Base-by-base conservation (phyloP, 2,329 filamentous ascomycete species). In the Fusarium nelsonii region DNA sequence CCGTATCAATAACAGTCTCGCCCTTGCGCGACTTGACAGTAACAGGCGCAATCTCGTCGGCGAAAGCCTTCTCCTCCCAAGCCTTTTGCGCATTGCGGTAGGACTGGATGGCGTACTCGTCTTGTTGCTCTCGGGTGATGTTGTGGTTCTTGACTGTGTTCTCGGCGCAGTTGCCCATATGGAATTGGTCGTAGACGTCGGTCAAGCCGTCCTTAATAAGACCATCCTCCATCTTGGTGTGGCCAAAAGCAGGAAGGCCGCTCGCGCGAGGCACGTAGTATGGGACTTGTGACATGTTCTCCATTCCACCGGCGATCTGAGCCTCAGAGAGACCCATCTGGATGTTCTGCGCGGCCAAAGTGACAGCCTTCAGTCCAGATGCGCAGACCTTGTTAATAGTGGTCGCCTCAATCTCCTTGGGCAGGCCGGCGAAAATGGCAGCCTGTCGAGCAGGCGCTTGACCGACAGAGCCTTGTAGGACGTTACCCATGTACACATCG, bases 341-440 rank as follows among this genome's bases (percentile, higher is more conserved):
- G 73, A 98, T 97, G 76, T 97, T 96, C 77, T 97, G 93, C 2
- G 95, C 95, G 2, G 95, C 96, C 44, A 98, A 87, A 23, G 88
- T 90, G 6, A 98, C 94, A 2, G 96, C 92, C 81, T 99, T 99
- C 70, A 99, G 84, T 7, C 96, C 96, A 0, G 94, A 97, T 6
- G 96, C 92, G 83, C 96, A 99, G 63, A 99, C 96, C 82, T 99
- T 99, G 86, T 99, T 99, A 81, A 99, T 91, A 16, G 96, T 98
- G 51, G 91, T 90, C 36, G 94, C 92, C 82, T 99, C 96, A 58
- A 97, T 87, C 8, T 86, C 88, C n/a, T 89, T 84, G 11, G 93
- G 87, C 6, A 98, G 88, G 3, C 94, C 94, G 6, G 96, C 93
- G 76, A 97, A 95, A 63, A 98, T 91, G 70, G 89, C 84, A 12